Percentiles rank a stretch among this genome's conserved stretches.
These are phyloP conservation scores for Penicillium manginii DNA, from an alignment of 495 filamentous ascomycete species.

Conservation along the genomic window DNA sequence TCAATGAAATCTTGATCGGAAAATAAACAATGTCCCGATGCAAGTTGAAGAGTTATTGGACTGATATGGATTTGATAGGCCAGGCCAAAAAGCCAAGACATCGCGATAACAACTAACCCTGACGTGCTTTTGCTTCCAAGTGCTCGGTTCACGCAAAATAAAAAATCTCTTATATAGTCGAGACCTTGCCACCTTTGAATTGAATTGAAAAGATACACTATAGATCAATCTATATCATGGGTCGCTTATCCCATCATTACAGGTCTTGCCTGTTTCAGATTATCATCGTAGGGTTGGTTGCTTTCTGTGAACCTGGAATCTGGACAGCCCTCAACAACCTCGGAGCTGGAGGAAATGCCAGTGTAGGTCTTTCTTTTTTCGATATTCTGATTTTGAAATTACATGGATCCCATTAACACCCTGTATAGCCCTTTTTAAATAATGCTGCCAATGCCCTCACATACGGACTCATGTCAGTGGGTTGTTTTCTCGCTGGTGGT, in stretches of 20 bases:
- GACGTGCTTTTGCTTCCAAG: conserved; percentile 17
- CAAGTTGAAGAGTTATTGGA: background rate
- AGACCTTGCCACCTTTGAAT: background rate
- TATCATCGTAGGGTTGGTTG: conserved; percentile 57
- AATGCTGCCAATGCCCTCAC: conserved; percentile 63
- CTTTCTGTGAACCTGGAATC: conserved; percentile 61
- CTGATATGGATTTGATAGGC: background rate
- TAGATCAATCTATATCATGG: conserved; percentile 18
- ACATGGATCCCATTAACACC: conserved; percentile 4
- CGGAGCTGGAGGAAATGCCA: conserved; percentile 60
- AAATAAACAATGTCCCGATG: background rate
- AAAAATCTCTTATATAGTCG: background rate
- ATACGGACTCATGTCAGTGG: conserved; percentile 60
- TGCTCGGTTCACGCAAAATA: background rate
- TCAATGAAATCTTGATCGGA: background rate
- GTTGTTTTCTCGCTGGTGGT: conserved; percentile 55
- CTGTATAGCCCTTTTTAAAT: conserved; percentile 49
- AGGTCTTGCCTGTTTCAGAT: conserved; percentile 59
- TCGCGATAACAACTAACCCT: conserved; percentile 21
- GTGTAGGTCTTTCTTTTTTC: conserved; percentile 11
- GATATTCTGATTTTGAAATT: background rate
- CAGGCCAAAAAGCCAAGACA: conserved; percentile 6
- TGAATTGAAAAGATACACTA: background rate
- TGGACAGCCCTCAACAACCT: conserved; percentile 63
- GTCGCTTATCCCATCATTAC: conserved; percentile 39